These are phyloP conservation scores for Henckelia pumila DNA, from an alignment of 257 asterid species.

Conservation along the genomic window DNA sequence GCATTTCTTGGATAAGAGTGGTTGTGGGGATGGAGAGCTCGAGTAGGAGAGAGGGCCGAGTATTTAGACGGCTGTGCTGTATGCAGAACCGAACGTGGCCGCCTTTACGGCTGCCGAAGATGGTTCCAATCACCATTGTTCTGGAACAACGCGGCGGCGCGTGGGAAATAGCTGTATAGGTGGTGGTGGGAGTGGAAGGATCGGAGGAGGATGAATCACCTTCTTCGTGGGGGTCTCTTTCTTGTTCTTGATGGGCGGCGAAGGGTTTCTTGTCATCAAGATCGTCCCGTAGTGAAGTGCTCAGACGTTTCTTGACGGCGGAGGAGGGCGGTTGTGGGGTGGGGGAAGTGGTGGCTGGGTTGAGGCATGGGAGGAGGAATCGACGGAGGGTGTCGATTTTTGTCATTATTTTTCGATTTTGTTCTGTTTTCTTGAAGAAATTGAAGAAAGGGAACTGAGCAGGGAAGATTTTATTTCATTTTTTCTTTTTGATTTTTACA, in stretches of 20 bases:
- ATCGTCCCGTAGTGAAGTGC: slow-evolving; percentile 91
- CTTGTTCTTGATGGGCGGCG: slow-evolving; percentile 2
- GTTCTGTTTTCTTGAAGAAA: slow-evolving; percentile 2
- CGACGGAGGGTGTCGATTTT: slow-evolving; percentile 79
- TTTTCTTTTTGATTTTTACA: neutral
- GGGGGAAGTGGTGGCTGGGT: slow-evolving; percentile 42
- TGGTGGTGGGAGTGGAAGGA: slow-evolving; percentile 39
- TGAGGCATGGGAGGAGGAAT: slow-evolving; percentile 72
- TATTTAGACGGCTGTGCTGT: slow-evolving; percentile 64
- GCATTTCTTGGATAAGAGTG: slow-evolving; percentile 77
- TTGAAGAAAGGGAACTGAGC: neutral
- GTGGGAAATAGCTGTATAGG: slow-evolving; percentile 6
- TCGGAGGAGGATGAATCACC: slow-evolving; percentile 33
- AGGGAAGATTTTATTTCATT: neutral
- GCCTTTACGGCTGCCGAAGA: slow-evolving; percentile 81
- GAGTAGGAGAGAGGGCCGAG: slow-evolving; percentile 66
- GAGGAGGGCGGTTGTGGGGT: slow-evolving; percentile 36
- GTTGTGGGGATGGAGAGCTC: slow-evolving; percentile 85
- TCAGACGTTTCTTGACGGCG: slow-evolving; percentile 70
- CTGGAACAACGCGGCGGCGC: slow-evolving; percentile 74
- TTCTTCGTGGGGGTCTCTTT: slow-evolving; percentile 26
- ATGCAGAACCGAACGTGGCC: slow-evolving; percentile 94
- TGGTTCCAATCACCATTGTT: slow-evolving; percentile 91
- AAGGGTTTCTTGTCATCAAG: slow-evolving; percentile 31
- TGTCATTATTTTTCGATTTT: slow-evolving; percentile 38